A percentile compares a stretch with the other conserved stretches of the same genome.
phyloP scores from a whole-genome alignment of 306 rosid species.

The Vachellia collinsii region DNA sequence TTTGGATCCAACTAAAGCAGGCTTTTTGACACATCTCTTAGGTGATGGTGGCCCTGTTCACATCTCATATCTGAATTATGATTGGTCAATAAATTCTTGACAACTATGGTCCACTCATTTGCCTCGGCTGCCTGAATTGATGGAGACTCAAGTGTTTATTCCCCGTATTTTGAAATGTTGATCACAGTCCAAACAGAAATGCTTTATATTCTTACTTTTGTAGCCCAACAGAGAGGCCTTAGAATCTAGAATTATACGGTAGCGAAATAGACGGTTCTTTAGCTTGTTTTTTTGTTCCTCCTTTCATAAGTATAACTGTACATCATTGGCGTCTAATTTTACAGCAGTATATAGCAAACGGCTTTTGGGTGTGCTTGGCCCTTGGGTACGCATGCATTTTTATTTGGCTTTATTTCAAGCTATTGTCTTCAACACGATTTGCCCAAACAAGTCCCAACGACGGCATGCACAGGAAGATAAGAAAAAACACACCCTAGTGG shows the following conservation, averaged over 20 bases:
- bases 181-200: slow-evolving; percentile 5
- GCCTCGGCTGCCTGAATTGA: neutral
- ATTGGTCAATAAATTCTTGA: slow-evolving; percentile 80
- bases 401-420: neutral
- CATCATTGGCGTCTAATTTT: neutral
- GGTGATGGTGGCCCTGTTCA: slow-evolving; percentile 64
- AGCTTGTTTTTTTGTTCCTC: neutral
- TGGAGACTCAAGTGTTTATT: too few relatives aligned
- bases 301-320: neutral
- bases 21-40: slow-evolving; percentile 83
- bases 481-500: too few relatives aligned
- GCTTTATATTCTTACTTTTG: neutral
- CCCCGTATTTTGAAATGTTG: too few relatives aligned
- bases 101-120: neutral
- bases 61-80: slow-evolving; percentile 63
- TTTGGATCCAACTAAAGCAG: slow-evolving; percentile 80
- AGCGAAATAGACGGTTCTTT: slow-evolving; percentile 8
- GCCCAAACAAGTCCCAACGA: neutral
- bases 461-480: too few relatives aligned
- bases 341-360: neutral
- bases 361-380: neutral
- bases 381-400: neutral
- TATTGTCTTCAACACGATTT: neutral
- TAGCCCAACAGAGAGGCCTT: too few relatives aligned
- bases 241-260: neutral